Evolutionary conservation across 2,329 filamentous ascomycete species (phyloP).

Genomic region (Diaporthe eres): DNA sequence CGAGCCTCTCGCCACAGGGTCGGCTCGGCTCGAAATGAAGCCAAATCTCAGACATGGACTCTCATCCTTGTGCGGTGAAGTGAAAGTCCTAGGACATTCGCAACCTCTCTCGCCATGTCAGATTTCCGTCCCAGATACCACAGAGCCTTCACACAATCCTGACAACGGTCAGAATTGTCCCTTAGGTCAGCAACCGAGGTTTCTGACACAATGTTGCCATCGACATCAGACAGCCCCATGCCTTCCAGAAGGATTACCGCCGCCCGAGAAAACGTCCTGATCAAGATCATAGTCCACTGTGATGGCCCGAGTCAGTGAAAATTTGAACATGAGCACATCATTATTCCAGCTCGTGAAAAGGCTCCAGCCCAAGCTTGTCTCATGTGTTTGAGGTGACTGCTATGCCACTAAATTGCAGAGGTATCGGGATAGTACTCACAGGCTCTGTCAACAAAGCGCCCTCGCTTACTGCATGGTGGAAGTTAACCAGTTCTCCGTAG

Average conservation of each 20-base stretch:
- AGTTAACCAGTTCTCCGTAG: slow-evolving; percentile 54
- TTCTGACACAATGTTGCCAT: neutral
- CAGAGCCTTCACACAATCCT: slow-evolving; percentile 66
- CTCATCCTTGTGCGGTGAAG: slow-evolving; percentile 27
- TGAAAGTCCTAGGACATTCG: slow-evolving; percentile 30
- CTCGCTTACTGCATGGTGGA: slow-evolving; percentile 67
- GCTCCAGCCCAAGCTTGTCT: neutral
- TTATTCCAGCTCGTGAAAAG: neutral
- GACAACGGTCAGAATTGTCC: slow-evolving; percentile 53
- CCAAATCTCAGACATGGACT: neutral
- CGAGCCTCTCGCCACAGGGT: too few species aligned
- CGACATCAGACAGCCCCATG: neutral
- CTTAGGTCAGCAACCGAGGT: slow-evolving; percentile 36
- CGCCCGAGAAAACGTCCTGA: slow-evolving; percentile 66
- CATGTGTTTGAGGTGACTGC: neutral
- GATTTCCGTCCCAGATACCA: slow-evolving; percentile 70
- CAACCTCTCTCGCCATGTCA: slow-evolving; percentile 53
- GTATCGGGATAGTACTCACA: slow-evolving; percentile 65
- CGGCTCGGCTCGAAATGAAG: neutral
- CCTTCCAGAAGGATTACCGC: slow-evolving; percentile 55
- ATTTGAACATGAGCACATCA: neutral
- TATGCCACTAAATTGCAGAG: too few species aligned
- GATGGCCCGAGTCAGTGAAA: neutral
- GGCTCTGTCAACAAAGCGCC: slow-evolving; percentile 72
- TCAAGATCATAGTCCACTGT: slow-evolving; percentile 49